Percentiles rank a stretch among this genome's conserved stretches.
Conservation (phyloP, 805 yeast species). For the Pichia manshurica region DNA sequence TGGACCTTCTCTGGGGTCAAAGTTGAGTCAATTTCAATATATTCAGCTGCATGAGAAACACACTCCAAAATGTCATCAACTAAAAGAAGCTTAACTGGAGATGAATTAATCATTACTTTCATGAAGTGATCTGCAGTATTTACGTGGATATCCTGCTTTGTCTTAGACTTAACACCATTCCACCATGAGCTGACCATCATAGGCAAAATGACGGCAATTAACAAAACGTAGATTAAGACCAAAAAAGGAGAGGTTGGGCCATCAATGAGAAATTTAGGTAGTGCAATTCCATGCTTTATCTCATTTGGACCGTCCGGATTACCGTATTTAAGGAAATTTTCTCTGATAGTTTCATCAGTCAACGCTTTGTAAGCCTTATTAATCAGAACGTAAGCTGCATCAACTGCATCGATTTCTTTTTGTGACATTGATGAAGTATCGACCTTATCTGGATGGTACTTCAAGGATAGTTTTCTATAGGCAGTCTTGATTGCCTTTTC, state of each 20-base stretch:
- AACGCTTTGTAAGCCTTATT: slow-evolving; percentile 91
- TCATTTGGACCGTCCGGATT: slow-evolving; percentile 98
- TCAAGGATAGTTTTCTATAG: slow-evolving; percentile 81
- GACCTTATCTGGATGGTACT: slow-evolving; percentile 91
- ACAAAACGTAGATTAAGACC: slow-evolving; percentile 53
- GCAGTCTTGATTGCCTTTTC: slow-evolving; percentile 76
- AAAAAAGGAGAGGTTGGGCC: slow-evolving; percentile 66
- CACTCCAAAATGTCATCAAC: slow-evolving; percentile 52
- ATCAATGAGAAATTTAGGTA: slow-evolving; percentile 87
- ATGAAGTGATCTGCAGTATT: slow-evolving; percentile 78
- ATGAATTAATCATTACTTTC: slow-evolving; percentile 64
- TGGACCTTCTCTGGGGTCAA: slow-evolving; percentile 43
- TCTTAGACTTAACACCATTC: slow-evolving; percentile 71
- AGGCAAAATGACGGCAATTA: slow-evolving; percentile 79
- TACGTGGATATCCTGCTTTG: slow-evolving; percentile 76
- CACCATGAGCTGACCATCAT: slow-evolving; percentile 84
- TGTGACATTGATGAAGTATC: slow-evolving; percentile 53
- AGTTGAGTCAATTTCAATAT: slow-evolving; percentile 36
- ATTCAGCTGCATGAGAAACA: slow-evolving; percentile 65
- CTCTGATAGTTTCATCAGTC: slow-evolving; percentile 81
- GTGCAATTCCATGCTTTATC: slow-evolving; percentile 85
- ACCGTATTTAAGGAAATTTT: slow-evolving; percentile 81
- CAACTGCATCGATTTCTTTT: slow-evolving; percentile 52
- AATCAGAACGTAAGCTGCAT: slow-evolving; percentile 71
- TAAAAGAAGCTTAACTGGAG: slow-evolving; percentile 62